Evolutionary conservation across 805 yeast species (phyloP).

Genomic region (Myxozyma nipponensis): DNA sequence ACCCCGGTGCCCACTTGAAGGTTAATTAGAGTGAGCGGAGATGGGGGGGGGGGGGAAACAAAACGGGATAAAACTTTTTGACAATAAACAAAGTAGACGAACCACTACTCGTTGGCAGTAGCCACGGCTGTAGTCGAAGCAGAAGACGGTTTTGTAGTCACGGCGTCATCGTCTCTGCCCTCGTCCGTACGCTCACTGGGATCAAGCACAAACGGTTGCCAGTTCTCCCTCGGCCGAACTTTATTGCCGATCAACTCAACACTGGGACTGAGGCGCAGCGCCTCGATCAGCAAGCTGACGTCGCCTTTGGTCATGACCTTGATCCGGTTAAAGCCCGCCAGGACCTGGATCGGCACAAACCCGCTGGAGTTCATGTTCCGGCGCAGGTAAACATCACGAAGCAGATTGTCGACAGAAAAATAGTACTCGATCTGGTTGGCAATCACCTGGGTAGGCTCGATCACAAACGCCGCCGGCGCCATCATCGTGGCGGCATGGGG

Average conservation of each 20-base stretch:
- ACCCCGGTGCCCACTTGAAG: too few relatives aligned
- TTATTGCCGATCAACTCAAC: slow-evolving; percentile 51
- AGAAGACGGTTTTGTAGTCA: too few relatives aligned
- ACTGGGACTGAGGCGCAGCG: slow-evolving; percentile 52
- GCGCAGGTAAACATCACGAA: slow-evolving; percentile 79
- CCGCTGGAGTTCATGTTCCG: slow-evolving; percentile 77
- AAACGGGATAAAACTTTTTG: too few relatives aligned
- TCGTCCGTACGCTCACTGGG: slow-evolving; percentile 45
- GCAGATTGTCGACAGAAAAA: slow-evolving; percentile 79
- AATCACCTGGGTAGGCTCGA: slow-evolving; percentile 18
- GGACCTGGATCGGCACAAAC: slow-evolving; percentile 57
- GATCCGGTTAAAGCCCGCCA: slow-evolving; percentile 73
- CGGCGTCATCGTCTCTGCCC: slow-evolving; percentile 45
- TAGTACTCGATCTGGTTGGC: slow-evolving; percentile 58
- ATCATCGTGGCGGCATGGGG: slow-evolving; percentile 14
- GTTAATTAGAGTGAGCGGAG: too few relatives aligned
- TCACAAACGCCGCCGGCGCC: slow-evolving; percentile 9
- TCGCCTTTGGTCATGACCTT: slow-evolving; percentile 61
- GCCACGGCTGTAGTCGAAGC: too few relatives aligned
- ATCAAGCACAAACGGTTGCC: slow-evolving; percentile 68
- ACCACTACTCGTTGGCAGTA: too few relatives aligned
- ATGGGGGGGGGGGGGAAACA: too few relatives aligned
- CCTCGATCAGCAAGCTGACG: slow-evolving; percentile 48
- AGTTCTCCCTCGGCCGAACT: slow-evolving; percentile 57
- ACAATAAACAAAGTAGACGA: too few relatives aligned